Base-by-base conservation (phyloP, 192 early-diverging fungal species). In the Coemansia sp. region DNA sequence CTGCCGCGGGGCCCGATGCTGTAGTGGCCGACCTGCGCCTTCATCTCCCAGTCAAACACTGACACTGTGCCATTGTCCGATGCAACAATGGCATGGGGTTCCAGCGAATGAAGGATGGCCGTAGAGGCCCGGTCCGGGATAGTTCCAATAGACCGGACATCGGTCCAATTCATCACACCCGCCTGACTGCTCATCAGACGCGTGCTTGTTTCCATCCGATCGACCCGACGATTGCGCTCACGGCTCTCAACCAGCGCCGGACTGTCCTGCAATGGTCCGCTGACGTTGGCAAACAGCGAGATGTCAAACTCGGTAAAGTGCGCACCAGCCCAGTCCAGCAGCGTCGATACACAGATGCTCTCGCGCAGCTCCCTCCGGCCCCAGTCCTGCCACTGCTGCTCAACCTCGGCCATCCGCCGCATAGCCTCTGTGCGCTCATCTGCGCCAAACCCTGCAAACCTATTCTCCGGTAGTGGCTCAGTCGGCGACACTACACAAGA, bases 61-160 rank as follows among this genome's bases (percentile, higher is more conserved):
- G 47, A 49, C 0, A 77, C 64, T 33, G 67, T 80, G 25, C 86
- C 80, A 34, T 78, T 75, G 20, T 79, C 77, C 55, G 89, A 85
- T 7, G 89, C 84, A 29, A 82, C 82, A 2, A 91, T 69, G 27
- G 91, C 68, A 62, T 94, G 88, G 14, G 85, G 81, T 61, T 96
- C 92, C 55, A 84, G 89, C 36, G 83, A 81, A 58, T 98, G 94
- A 70, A 93, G 84, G 2, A 80, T 56, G 17, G 71, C 59, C 9
- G 51, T 36, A 13, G 53, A 44, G 0, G 71, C 52, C 13, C 42
- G 25, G 5, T 11, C 38, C 6, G 47, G 29, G 16, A 40, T 43
- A 18, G 31, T 25, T 0, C 43, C 71, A 21, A 67, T 60, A 0
- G 71, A 19, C 0, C 54, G 54, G 33, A 86, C 48, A 35, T 60